Percentiles rank a stretch among this genome's conserved stretches.
These are phyloP conservation scores for Corylus avellana DNA, from an alignment of 306 rosid genomes.

Conservation along the genomic window DNA sequence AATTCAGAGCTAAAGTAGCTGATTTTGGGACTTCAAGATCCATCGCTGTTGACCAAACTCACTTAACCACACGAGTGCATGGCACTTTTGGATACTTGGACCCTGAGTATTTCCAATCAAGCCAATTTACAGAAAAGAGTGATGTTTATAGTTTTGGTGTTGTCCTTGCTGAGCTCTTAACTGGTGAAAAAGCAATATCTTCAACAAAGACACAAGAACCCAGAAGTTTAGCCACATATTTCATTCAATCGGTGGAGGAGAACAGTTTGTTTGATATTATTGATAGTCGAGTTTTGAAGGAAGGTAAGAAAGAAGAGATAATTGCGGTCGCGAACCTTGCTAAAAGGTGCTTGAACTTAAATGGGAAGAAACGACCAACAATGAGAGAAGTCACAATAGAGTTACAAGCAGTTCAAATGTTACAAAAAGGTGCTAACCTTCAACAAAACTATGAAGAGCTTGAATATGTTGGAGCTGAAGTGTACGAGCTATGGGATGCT, in stretches of 20 bases:
- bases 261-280: background rate
- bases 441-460: background rate
- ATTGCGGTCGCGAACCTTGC: background rate
- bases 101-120: background rate
- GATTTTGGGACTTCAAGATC: background rate
- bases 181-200: background rate
- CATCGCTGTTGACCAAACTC: background rate
- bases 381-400: background rate
- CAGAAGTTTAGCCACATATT: background rate
- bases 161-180: background rate
- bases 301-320: background rate
- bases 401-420: background rate
- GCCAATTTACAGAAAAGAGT: background rate
- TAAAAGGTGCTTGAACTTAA: background rate
- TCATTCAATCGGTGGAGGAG: background rate
- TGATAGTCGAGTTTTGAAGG: background rate
- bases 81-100: background rate
- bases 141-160: slow-evolving; percentile 1
- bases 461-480: background rate
- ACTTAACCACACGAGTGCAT: background rate
- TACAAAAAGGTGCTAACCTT: background rate
- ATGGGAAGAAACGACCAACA: background rate
- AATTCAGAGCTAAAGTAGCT: background rate
- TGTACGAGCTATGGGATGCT: background rate
- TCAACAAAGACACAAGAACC: background rate